phyloP scores from a whole-genome alignment of 1,139 yeast genomes.

The Hemisphaericaspora lyxosophila region DNA sequence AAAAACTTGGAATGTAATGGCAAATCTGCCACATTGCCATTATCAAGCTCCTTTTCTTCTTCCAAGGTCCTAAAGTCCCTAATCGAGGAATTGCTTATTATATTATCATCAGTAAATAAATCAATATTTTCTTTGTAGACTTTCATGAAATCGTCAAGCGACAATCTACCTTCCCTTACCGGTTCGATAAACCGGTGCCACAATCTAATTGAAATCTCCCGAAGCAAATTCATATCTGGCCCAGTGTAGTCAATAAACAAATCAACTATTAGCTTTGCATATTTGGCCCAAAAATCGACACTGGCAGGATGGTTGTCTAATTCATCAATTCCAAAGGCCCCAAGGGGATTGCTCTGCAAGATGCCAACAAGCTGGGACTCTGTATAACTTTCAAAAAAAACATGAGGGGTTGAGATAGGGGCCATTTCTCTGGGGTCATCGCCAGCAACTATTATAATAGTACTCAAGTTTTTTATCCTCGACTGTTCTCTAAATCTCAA shows the following conservation, averaged over 20 bases:
- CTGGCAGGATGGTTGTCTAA: conserved; percentile 24
- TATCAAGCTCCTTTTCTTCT: conserved; percentile 18
- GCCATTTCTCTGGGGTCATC: conserved; percentile 49
- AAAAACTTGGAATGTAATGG: conserved; percentile 60
- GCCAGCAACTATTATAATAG: conserved; percentile 35
- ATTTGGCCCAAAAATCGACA: conserved; percentile 47
- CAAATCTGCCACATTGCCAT: conserved; percentile 35
- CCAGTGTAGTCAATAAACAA: conserved; percentile 55
- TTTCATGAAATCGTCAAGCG: conserved; percentile 42
- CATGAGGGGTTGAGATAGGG: conserved; percentile 49
- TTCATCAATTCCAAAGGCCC: conserved; percentile 24
- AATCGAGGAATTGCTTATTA: conserved; percentile 36
- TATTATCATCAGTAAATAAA: conserved; percentile 41
- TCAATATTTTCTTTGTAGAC: conserved; percentile 45
- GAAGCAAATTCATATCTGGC: conserved; percentile 45
- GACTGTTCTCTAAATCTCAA: conserved; percentile 47
- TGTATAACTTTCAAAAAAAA: conserved; percentile 49
- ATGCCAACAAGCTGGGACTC: conserved; percentile 41
- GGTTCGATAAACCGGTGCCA: conserved; percentile 56
- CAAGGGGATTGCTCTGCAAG: conserved; percentile 27
- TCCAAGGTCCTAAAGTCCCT: conserved; percentile 25
- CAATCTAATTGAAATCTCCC: conserved; percentile 40
- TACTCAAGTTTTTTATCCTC: conserved; percentile 27
- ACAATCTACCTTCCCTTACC: conserved; percentile 29
- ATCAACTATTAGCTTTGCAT: conserved; percentile 51